phyloP scores from a whole-genome alignment of 2,329 filamentous ascomycete genomes.

The Tothia fuscella region DNA sequence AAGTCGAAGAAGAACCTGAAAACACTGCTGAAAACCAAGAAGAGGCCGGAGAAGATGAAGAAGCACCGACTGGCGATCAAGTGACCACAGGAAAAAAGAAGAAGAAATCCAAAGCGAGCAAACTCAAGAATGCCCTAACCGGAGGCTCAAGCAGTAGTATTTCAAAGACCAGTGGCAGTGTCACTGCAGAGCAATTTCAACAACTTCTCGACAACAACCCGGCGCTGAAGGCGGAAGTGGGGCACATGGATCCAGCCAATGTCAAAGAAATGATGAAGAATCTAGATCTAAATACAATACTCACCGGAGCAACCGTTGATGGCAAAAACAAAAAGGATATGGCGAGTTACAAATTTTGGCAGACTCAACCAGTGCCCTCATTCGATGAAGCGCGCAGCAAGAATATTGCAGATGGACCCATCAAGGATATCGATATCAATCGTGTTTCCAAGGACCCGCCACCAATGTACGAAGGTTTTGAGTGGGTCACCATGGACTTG shows the following conservation, averaged over 20 bases:
- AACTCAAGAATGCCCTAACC: slow-evolving; percentile 36
- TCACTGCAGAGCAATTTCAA: slow-evolving; percentile 27
- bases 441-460: slow-evolving; percentile 68
- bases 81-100: slow-evolving; percentile 41
- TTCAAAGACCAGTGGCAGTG: slow-evolving; percentile 18
- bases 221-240: slow-evolving; percentile 25
- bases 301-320: slow-evolving; percentile 59
- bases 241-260: slow-evolving; percentile 17
- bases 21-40: too few relatives aligned
- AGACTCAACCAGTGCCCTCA: slow-evolving; percentile 85
- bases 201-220: slow-evolving; percentile 27
- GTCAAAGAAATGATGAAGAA: slow-evolving; percentile 43
- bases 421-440: slow-evolving; percentile 67
- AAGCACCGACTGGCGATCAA: background rate
- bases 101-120: slow-evolving; percentile 54
- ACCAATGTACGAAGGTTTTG: slow-evolving; percentile 62
- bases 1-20: too few relatives aligned
- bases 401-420: slow-evolving; percentile 61
- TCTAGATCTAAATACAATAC: slow-evolving; percentile 57
- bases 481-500: slow-evolving; percentile 88
- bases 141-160: slow-evolving; percentile 21
- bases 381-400: slow-evolving; percentile 47
- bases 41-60: slow-evolving; percentile 7
- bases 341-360: slow-evolving; percentile 97
- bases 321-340: slow-evolving; percentile 93